Percentiles rank a stretch among this genome's conserved stretches.
These are phyloP conservation scores for Vaccinium myrtillus DNA, from an alignment of 148 eudicot genomes.

Conservation along the genomic window DNA sequence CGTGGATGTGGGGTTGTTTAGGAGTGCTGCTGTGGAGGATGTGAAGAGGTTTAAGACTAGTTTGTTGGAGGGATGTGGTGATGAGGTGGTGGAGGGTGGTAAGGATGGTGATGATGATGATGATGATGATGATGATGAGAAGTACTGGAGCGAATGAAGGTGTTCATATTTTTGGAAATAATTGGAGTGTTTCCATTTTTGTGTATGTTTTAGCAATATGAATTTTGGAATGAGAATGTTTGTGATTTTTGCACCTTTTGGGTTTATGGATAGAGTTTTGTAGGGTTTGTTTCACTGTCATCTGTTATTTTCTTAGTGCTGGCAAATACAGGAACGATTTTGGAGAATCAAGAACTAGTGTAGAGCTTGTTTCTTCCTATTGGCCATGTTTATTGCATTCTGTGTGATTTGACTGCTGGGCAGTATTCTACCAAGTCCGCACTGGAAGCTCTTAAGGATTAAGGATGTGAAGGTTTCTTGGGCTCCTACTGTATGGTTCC, in stretches of 20 bases:
- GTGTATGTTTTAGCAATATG: background rate
- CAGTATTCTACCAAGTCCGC: no score
- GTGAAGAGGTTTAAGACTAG: constrained; percentile 63
- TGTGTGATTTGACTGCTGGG: no score
- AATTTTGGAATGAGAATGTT: background rate
- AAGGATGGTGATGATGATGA: background rate
- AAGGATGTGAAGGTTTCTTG: no score
- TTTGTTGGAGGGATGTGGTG: constrained; percentile 18
- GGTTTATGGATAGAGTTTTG: background rate
- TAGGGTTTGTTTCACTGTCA: background rate
- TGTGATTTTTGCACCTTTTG: background rate
- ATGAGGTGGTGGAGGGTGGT: constrained; percentile 23
- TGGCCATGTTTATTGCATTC: background rate
- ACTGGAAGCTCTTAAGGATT: no score
- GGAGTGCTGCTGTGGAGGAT: constrained; percentile 75
- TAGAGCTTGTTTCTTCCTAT: background rate
- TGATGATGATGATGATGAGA: constrained; percentile 50
- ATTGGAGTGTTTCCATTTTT: background rate
- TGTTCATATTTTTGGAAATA: background rate
- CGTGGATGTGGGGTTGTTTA: constrained; percentile 67
- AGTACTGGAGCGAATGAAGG: constrained; percentile 71
- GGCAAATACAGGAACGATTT: background rate
- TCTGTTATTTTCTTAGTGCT: background rate
- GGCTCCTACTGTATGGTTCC: no score
- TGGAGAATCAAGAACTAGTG: background rate